These are phyloP conservation scores for Cajanus cajan DNA, from an alignment of 306 rosid species.

Conservation along the genomic window DNA sequence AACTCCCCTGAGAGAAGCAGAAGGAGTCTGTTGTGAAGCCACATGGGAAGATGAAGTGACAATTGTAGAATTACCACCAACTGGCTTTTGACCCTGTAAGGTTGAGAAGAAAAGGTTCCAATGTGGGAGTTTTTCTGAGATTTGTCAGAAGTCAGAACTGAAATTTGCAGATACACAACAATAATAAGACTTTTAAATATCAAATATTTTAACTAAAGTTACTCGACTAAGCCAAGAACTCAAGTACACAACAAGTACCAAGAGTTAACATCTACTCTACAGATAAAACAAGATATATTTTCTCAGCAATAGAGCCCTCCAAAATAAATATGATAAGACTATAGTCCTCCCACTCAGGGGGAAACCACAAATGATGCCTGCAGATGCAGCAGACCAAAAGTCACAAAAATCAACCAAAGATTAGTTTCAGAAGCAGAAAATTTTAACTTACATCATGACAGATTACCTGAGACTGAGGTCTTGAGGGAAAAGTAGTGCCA, in stretches of 20 bases:
- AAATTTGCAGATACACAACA: slow-evolving; percentile 31
- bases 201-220: slow-evolving; percentile 15
- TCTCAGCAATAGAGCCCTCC: slow-evolving; percentile 3
- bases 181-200: slow-evolving; percentile 21
- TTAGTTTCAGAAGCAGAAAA: slow-evolving; percentile 5
- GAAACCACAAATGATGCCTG: background rate
- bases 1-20: slow-evolving; percentile 62
- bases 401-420: slow-evolving; percentile 5
- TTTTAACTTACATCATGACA: slow-evolving; percentile 9
- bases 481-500: slow-evolving; percentile 91
- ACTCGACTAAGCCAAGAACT: slow-evolving; percentile 17
- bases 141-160: slow-evolving; percentile 44
- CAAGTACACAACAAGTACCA: background rate
- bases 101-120: slow-evolving; percentile 52
- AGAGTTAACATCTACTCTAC: background rate
- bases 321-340: slow-evolving; percentile 15
- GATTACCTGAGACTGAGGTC: slow-evolving; percentile 78
- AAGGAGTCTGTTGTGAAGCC: slow-evolving; percentile 62
- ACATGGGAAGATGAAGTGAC: slow-evolving; percentile 62
- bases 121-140: slow-evolving; percentile 46
- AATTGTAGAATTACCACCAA: slow-evolving; percentile 56
- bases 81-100: slow-evolving; percentile 67
- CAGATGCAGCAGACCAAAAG: slow-evolving; percentile 5
- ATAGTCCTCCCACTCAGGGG: background rate
- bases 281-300: slow-evolving; percentile 4